phyloP scores from a whole-genome alignment of 2,329 filamentous ascomycete genomes.

The Cladosporium cucumerinum region DNA sequence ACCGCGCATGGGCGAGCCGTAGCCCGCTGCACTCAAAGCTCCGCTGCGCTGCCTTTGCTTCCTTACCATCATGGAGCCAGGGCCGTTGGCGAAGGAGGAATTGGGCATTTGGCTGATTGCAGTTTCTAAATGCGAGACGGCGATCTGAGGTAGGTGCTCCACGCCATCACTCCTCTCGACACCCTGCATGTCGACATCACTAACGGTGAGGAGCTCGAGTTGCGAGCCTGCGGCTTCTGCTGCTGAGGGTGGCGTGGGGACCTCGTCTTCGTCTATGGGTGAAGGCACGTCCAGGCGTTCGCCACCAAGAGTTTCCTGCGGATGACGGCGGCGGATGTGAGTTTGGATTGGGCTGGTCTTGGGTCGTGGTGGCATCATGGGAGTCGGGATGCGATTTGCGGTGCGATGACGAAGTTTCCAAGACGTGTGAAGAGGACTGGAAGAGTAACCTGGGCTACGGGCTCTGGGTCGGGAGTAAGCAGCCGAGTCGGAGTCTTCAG shows the following conservation, averaged over 20 bases:
- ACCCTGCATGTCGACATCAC: conserved; percentile 34
- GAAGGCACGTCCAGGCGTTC: conserved; percentile 34
- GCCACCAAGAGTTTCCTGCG: conserved; percentile 27
- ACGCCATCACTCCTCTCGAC: not conserved
- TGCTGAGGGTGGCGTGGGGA: conserved; percentile 33
- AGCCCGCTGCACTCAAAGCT: conserved; percentile 31
- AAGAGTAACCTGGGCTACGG: conserved; percentile 8
- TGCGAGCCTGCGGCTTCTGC: conserved; percentile 35
- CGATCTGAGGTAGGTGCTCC: conserved; percentile 1
- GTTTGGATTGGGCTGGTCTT: conserved; percentile 23
- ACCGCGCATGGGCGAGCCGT: conserved; percentile 23
- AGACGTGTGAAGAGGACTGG: conserved; percentile 8
- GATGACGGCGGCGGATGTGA: conserved; percentile 32
- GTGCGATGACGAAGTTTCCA: conserved; percentile 25
- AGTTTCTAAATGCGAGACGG: not conserved
- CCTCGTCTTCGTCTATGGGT: conserved; percentile 36
- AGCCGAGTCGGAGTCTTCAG: conserved; percentile 20
- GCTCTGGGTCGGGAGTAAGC: conserved; percentile 25
- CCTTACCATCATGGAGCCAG: conserved; percentile 28
- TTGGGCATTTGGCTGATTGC: not conserved
- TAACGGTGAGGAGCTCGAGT: conserved; percentile 35
- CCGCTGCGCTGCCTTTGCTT: conserved; percentile 37
- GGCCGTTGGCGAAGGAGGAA: conserved; percentile 2
- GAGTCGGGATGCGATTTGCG: conserved; percentile 10
- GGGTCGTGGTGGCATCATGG: conserved; percentile 22